Evolutionary conservation across 1,139 yeast species (phyloP), one percentile per base, ranked within the genome.

Genomic region (Taphrina sp.): DNA sequence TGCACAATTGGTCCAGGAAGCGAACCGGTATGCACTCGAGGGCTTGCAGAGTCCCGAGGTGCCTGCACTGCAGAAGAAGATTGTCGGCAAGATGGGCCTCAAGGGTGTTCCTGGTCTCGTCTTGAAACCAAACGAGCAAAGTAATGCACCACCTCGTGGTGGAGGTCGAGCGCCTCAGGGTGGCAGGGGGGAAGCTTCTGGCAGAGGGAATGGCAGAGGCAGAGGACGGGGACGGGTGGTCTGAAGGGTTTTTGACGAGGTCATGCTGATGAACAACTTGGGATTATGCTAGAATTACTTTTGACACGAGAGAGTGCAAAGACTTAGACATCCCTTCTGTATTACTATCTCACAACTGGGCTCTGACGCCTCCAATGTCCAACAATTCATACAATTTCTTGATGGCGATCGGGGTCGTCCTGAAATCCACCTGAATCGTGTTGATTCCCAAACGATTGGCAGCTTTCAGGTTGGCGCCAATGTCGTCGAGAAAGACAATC

Each of bases 21-120:
- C 56, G 28, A 52, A 52, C 16, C 14, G 12, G 22, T 42, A 42
- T 14, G 56, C 56, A 10, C 23, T 35, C 5, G 43, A 36, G 17
- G 56, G 47, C 2, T 22, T 52, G 29, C 35, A 42, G 49, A 29
- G 43, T 19, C 56, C 56, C 17, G 54, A 49, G 37, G 46, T 49
- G 31, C 56, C 56, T 20, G 42, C 37, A 8, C 16, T 52, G 36
- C 49, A 43, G 23, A 31, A 34, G 17, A 42, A 41, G 56, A 28
- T 33, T 10, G 46, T 52, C 29, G 56, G 56, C 43, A 52, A 52
- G 56, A 52, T 52, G 56, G 56, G 56, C 2, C 33, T 52, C 34
- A 52, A 52, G 49, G 56, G 56, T 16, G 56, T 52, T 19, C 49
- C 49, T 28, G 56, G 56, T 1, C 31, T 52, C 12, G 43, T 37